Evolutionary conservation across 805 yeast species (phyloP), one percentile per base, ranked within the genome.

Genomic region (Dipodascopsis uninucleata): DNA sequence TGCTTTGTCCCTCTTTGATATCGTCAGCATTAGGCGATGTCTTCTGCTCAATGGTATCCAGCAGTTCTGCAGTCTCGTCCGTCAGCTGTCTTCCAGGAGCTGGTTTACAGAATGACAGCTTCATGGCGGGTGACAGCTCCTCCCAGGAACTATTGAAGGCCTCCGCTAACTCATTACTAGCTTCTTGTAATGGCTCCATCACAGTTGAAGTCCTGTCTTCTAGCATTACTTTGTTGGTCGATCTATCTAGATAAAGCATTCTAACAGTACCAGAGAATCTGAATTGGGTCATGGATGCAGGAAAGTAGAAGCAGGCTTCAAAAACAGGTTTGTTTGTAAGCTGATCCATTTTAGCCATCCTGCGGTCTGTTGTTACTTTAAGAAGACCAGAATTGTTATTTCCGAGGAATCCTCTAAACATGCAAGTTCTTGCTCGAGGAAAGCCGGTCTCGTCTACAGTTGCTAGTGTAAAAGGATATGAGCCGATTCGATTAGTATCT

Each of bases 221-320:
- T 9, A 47, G 18, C 5, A 35, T 28, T 8, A 50, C 34, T 21
- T 24, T 21, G 22, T 33, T 44, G 4, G 6, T 4, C 8, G 24
- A 43, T 9, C 24, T 22, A 5, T 28, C 36, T 10, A 28, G 34
- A 41, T 23, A 47, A 12, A 39, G 46, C 21, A 50, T 23, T 35
- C 47, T 50, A 14, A 46, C 33, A 10, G 36, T 18, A 14, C 55
- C 55, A 17, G 55, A 20, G 10, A 51, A 18, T 21, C 55, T 21
- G 42, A 43, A 51, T 41, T 51, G 55, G 7, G 39, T 39, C 9
- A n/a, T n/a, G 17, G 38, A 31, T n/a, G 32, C 34, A 17, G 43
- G 32, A 33, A 51, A 51, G 35, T 43, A 51, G 22, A 51, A 51
- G 34, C 55, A 51, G 8, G 54, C 55, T 28, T 51, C 55, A 28